Percentiles rank a stretch among this genome's conserved stretches.
These are phyloP conservation scores for Russula abietina DNA, from an alignment of 768 basidiomycete species.

Conservation along the genomic window DNA sequence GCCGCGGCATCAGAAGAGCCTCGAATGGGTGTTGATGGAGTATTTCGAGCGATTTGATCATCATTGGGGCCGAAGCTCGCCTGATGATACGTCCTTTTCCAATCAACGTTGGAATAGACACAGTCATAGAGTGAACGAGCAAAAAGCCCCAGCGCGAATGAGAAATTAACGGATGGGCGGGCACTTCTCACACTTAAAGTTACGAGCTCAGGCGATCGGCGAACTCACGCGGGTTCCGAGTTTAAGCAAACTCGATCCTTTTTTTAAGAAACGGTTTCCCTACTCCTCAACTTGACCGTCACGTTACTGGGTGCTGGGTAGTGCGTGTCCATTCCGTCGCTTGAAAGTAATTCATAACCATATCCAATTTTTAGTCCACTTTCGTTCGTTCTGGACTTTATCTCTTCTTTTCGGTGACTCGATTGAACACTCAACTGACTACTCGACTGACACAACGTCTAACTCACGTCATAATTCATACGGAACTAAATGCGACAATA, in stretches of 20 bases:
- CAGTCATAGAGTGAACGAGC: too few relatives aligned
- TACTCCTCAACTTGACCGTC: background rate
- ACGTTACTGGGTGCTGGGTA: background rate
- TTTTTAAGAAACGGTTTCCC: too few relatives aligned
- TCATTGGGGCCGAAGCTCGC: conserved; percentile 44
- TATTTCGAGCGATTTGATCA: conserved; percentile 20
- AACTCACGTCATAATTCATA: background rate
- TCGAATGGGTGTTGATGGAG: conserved; percentile 11
- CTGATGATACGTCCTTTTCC: conserved; percentile 65
- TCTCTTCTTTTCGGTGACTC: background rate
- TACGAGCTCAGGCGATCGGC: too few relatives aligned
- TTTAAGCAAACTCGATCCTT: too few relatives aligned
- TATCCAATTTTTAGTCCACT: background rate
- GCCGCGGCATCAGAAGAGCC: background rate
- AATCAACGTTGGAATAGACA: too few relatives aligned
- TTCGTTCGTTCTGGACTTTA: background rate
- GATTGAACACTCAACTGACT: background rate
- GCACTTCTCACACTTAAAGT: too few relatives aligned
- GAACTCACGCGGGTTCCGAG: too few relatives aligned
- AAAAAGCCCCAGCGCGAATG: too few relatives aligned
- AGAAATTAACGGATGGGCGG: too few relatives aligned
- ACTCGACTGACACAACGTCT: too few relatives aligned
- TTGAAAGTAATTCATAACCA: background rate
- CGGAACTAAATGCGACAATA: background rate
- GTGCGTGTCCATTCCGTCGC: background rate